Conservation (phyloP, 2,329 filamentous ascomycete species). For the Aspergillus flavus region DNA sequence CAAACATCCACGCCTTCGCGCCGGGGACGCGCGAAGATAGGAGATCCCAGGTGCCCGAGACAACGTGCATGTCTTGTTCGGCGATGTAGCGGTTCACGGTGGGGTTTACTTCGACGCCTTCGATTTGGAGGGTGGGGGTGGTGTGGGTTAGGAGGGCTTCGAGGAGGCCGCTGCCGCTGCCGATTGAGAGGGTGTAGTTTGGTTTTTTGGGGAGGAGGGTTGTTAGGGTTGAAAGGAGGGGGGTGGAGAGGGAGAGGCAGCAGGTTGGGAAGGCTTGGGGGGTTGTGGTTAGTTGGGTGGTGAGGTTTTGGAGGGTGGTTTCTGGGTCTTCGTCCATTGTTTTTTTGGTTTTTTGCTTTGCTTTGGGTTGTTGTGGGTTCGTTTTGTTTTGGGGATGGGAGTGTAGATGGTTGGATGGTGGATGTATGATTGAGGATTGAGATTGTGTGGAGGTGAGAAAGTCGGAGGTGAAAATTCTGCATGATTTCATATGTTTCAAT, state of each 20-base stretch:
- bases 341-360: background rate
- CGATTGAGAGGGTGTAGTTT: slow-evolving; percentile 48
- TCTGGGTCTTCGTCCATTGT: background rate
- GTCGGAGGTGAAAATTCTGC: background rate
- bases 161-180: slow-evolving; percentile 55
- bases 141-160: slow-evolving; percentile 45
- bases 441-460: background rate
- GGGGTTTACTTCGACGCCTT: slow-evolving; percentile 53
- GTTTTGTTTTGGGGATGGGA: background rate
- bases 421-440: background rate
- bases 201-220: slow-evolving; percentile 28
- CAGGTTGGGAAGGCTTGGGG: slow-evolving; percentile 30
- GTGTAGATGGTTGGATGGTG: background rate
- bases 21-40: slow-evolving; percentile 45
- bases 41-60: slow-evolving; percentile 47
- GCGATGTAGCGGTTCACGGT: slow-evolving; percentile 51
- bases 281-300: slow-evolving; percentile 15
- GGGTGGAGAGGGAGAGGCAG: slow-evolving; percentile 32
- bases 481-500: background rate
- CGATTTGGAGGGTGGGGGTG: slow-evolving; percentile 33
- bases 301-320: background rate
- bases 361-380: background rate
- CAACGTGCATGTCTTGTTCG: slow-evolving; percentile 43
- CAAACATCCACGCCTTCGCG: slow-evolving; percentile 55
- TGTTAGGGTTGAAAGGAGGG: slow-evolving; percentile 22